A percentile compares a stretch with the other conserved stretches of the same genome.
phyloP scores from a whole-genome alignment of 2,329 filamentous ascomycete genomes.

The Chaetomiaceae sp. region DNA sequence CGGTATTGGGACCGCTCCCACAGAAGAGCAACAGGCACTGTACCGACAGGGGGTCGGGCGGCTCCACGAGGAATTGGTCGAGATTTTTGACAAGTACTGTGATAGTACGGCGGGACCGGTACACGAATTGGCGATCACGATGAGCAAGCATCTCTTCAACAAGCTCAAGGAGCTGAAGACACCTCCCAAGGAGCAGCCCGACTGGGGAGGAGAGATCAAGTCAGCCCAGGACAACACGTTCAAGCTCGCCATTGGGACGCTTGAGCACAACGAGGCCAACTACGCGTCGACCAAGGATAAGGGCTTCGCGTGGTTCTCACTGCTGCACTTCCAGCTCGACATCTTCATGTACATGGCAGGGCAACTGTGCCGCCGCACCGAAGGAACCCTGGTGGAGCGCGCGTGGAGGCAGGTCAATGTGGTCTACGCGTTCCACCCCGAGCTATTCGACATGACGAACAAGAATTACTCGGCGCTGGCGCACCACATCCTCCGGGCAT shows the following conservation, averaged over 20 bases:
- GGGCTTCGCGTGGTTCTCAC: slow-evolving; percentile 54
- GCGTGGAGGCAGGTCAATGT: slow-evolving; percentile 48
- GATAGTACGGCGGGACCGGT: slow-evolving; percentile 50
- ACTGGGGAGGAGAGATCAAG: slow-evolving; percentile 48
- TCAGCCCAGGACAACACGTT: slow-evolving; percentile 52
- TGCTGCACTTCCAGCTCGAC: slow-evolving; percentile 52
- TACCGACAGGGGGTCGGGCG: slow-evolving; percentile 41
- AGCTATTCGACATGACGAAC: slow-evolving; percentile 45
- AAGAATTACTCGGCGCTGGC: slow-evolving; percentile 44
- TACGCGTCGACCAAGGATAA: slow-evolving; percentile 41
- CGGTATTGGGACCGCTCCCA: slow-evolving; percentile 25
- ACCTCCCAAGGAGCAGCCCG: slow-evolving; percentile 44
- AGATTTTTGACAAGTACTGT: slow-evolving; percentile 47
- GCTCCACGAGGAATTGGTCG: slow-evolving; percentile 41
- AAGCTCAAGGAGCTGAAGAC: slow-evolving; percentile 47
- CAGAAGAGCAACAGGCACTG: slow-evolving; percentile 36
- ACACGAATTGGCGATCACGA: slow-evolving; percentile 47
- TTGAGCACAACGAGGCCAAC: slow-evolving; percentile 44
- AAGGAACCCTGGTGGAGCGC: slow-evolving; percentile 48
- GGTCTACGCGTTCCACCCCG: slow-evolving; percentile 46
- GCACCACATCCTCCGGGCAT: slow-evolving; percentile 47
- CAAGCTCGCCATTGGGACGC: slow-evolving; percentile 47
- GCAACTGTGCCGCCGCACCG: slow-evolving; percentile 47
- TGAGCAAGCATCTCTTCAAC: slow-evolving; percentile 45
- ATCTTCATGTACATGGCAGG: slow-evolving; percentile 53